Evolutionary conservation across 1,284 basidiomycete species (phyloP).

Genomic region (Cutaneotrichosporon cutaneum): DNA sequence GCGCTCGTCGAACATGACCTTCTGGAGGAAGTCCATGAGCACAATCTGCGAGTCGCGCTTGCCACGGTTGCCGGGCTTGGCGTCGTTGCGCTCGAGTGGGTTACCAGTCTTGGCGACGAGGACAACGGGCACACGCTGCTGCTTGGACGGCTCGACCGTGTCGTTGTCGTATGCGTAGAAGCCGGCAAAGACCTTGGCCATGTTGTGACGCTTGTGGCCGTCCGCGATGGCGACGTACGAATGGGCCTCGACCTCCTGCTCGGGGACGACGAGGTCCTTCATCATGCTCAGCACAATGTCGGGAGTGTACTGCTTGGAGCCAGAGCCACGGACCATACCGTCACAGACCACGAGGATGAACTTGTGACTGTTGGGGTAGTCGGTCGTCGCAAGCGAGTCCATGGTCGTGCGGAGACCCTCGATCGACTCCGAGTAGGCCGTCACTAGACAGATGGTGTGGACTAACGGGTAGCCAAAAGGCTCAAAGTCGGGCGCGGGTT

Average conservation of each 20-base stretch:
- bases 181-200: constrained; percentile 97
- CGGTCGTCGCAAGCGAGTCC: constrained; percentile 95
- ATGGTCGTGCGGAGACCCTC: constrained; percentile 96
- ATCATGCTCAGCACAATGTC: constrained; percentile 97
- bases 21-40: constrained; percentile 95
- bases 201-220: constrained; percentile 98
- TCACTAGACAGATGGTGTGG: constrained; percentile 94
- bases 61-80: constrained; percentile 96
- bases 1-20: constrained; percentile 98
- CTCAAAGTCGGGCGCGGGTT: constrained; percentile 86
- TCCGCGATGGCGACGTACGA: constrained; percentile 99
- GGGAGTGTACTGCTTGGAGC: constrained; percentile 82
- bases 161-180: constrained; percentile 95
- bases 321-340: constrained; percentile 92
- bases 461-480: constrained; percentile 95
- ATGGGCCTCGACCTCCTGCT: constrained; percentile 85
- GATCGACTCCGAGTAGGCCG: constrained; percentile 95
- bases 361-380: constrained; percentile 98
- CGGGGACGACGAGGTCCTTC: constrained; percentile 86
- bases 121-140: constrained; percentile 93
- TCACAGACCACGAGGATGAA: constrained; percentile 94
- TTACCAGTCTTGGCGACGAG: constrained; percentile 94
- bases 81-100: constrained; percentile 77
- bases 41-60: constrained; percentile 98
- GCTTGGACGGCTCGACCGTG: constrained; percentile 88